phyloP scores from a whole-genome alignment of 2,329 filamentous ascomycete genomes.

The Venturia nashicola region DNA sequence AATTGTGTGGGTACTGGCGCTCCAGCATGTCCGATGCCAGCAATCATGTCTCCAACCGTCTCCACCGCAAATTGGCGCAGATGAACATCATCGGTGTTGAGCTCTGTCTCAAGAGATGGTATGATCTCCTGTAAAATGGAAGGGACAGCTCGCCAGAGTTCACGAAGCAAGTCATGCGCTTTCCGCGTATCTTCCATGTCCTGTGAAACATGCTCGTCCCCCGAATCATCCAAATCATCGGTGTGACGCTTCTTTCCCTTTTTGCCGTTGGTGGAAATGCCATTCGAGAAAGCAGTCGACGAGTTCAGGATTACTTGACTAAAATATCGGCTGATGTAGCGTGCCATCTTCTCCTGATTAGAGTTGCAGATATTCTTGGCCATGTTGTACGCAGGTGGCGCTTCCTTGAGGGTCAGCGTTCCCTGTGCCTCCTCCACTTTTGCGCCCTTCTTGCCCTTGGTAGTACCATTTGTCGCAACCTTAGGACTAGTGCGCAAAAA shows the following conservation, averaged over 20 bases:
- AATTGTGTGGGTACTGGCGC: constrained; percentile 60
- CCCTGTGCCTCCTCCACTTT: constrained; percentile 63
- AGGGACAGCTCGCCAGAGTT: constrained; percentile 87
- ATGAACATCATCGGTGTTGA: constrained; percentile 79
- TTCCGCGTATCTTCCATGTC: constrained; percentile 77
- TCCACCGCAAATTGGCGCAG: constrained; percentile 81
- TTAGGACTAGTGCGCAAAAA: constrained; percentile 78
- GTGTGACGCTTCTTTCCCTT: constrained; percentile 34
- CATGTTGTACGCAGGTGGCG: constrained; percentile 91
- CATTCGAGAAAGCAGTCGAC: constrained; percentile 39
- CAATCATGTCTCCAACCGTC: constrained; percentile 87
- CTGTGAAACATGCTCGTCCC: constrained; percentile 46
- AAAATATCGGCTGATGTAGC: constrained; percentile 91
- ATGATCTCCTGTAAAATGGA: constrained; percentile 85
- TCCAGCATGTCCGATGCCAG: constrained; percentile 84
- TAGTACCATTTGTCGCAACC: constrained; percentile 25
- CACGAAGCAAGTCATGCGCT: constrained; percentile 76
- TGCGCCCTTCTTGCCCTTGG: constrained; percentile 39
- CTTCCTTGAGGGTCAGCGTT: constrained; percentile 76
- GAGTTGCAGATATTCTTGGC: constrained; percentile 86
- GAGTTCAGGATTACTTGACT: constrained; percentile 92
- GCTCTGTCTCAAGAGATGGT: constrained; percentile 70
- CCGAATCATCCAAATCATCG: constrained; percentile 30
- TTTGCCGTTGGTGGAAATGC: constrained; percentile 25
- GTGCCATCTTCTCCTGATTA: constrained; percentile 86